phyloP scores from a whole-genome alignment of 2,329 filamentous ascomycete genomes.

The Sporothrix globosa region DNA sequence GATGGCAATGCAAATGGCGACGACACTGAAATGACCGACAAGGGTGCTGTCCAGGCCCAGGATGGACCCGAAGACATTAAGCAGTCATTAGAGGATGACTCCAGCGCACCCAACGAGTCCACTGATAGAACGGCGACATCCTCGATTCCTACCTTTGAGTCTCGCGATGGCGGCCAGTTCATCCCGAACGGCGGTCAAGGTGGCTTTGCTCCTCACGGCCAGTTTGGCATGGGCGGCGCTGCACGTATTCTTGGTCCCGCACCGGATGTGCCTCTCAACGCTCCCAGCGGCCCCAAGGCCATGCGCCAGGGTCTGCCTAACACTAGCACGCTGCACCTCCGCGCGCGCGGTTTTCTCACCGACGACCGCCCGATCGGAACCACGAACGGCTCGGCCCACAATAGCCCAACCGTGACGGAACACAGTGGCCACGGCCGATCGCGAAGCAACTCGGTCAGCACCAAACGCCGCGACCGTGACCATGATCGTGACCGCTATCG shows the following conservation, averaged over 20 bases:
- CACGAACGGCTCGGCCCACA: conserved; percentile 29
- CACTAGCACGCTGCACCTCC: conserved; percentile 70
- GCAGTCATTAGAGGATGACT: not conserved
- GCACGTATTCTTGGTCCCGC: not conserved
- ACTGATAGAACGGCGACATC: not conserved
- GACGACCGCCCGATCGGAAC: conserved; percentile 28
- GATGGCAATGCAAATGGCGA: conserved; percentile 14
- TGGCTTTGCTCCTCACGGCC: conserved; percentile 5
- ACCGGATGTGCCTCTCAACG: conserved; percentile 62
- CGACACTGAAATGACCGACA: not conserved
- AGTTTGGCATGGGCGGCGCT: conserved; percentile 22
- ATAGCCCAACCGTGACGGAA: conserved; percentile 33
- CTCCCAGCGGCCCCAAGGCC: conserved; percentile 90
- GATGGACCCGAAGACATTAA: not conserved
- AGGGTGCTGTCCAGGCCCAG: not conserved
- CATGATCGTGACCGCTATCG: conserved; percentile 43
- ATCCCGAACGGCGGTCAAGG: conserved; percentile 6
- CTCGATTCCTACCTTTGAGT: conserved; percentile 30
- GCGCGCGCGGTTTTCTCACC: conserved; percentile 49
- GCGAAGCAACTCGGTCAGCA: conserved; percentile 53
- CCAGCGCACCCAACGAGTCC: not conserved
- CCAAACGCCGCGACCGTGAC: conserved; percentile 41
- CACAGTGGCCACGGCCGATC: conserved; percentile 46
- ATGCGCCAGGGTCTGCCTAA: conserved; percentile 90
- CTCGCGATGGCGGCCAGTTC: conserved; percentile 20